These are phyloP conservation scores for Fomitopsis pulvina DNA, from an alignment of 768 basidiomycete genomes.

Conservation along the genomic window DNA sequence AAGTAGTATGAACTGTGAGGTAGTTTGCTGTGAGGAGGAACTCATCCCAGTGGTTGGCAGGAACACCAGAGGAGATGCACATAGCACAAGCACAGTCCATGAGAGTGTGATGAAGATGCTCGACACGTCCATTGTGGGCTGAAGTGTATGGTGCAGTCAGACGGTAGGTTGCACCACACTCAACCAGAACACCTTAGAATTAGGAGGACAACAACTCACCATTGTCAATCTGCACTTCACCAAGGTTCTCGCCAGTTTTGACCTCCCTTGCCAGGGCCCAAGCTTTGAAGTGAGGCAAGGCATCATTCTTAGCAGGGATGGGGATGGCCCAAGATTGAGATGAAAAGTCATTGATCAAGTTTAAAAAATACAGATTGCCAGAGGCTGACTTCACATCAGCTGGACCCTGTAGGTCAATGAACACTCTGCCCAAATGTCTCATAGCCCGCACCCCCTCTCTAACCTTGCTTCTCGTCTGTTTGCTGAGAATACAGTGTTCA, in stretches of 20 bases:
- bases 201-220: neutral
- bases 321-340: neutral
- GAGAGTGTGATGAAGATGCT: neutral
- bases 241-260: neutral
- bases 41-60: neutral
- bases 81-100: neutral
- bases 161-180: neutral
- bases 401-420: too few relatives aligned
- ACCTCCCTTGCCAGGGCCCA: neutral
- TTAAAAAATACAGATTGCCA: too few relatives aligned
- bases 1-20: neutral
- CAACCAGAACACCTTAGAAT: neutral
- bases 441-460: too few relatives aligned
- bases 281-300: neutral
- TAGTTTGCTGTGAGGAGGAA: slow-evolving; percentile 7
- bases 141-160: neutral
- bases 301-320: neutral
- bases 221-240: neutral
- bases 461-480: too few relatives aligned
- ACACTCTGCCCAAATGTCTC: too few relatives aligned
- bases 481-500: too few relatives aligned
- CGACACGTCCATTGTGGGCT: neutral
- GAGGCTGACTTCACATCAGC: too few relatives aligned
- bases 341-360: neutral
- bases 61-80: slow-evolving; percentile 13